Evolutionary conservation across 176 grass and related monocot species (phyloP).

Genomic region (Aegilops tauschii): DNA sequence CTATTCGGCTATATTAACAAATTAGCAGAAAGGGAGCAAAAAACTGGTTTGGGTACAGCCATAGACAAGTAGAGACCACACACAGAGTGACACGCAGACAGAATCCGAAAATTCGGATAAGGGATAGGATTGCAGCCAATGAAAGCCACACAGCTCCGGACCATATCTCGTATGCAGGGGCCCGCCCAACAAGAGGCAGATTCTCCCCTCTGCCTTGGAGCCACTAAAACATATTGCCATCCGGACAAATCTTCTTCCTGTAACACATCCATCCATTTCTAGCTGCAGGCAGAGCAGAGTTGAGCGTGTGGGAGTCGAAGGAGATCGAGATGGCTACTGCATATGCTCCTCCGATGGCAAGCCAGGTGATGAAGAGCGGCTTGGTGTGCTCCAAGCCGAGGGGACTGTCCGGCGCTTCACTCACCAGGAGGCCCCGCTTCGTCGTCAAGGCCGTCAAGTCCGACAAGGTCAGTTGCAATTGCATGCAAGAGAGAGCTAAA

Average conservation of each 20-base stretch:
- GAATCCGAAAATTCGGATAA: not conserved
- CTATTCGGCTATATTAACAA: too few relatives aligned
- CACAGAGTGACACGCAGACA: not conserved
- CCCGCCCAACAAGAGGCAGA: not conserved
- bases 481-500: too few relatives aligned
- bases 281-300: not conserved
- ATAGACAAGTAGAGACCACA: not conserved
- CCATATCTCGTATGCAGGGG: slow-evolving; percentile 31
- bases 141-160: slow-evolving; percentile 20
- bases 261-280: not conserved
- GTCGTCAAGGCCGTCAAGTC: slow-evolving; percentile 67
- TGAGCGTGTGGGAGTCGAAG: not conserved
- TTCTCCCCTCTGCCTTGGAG: not conserved
- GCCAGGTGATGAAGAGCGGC: slow-evolving; percentile 70
- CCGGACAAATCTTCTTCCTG: not conserved
- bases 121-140: slow-evolving; percentile 39
- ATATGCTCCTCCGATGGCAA: slow-evolving; percentile 77
- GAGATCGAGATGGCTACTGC: slow-evolving; percentile 54
- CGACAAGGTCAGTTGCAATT: slow-evolving; percentile 52
- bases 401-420: slow-evolving; percentile 47
- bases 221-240: slow-evolving; percentile 5
- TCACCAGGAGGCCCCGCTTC: slow-evolving; percentile 57
- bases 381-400: slow-evolving; percentile 42
- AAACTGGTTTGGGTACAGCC: not conserved
- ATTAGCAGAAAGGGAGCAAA: too few relatives aligned